Base-by-base conservation (phyloP, 495 filamentous ascomycete species). In the Hypoxylon intermedium region DNA sequence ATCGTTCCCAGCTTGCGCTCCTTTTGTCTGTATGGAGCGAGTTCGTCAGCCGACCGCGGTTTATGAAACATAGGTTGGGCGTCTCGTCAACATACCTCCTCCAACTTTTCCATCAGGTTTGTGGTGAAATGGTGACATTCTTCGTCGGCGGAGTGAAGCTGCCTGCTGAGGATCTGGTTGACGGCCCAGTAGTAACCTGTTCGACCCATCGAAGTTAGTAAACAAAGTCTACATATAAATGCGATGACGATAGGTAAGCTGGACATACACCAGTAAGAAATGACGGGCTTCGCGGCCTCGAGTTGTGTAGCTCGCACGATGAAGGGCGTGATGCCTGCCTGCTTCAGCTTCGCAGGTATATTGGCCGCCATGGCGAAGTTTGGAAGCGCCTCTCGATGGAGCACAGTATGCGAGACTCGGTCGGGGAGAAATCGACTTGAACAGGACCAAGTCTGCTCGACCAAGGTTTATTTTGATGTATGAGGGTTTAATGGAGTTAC, bases 251-350 rank as follows among this genome's bases (percentile, higher is more conserved):
- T 38, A 19, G 20, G 13, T 12, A 2, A 7, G 82, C n/a, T n/a
- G n/a, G n/a, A n/a, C 89, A 74, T 81, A 97, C 93, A 96, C 89
- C 93, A 98, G 71, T 97, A 98, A 30, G 92, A 82, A 43, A 97
- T 83, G 53, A 93, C 87, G 9, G 94, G 93, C 76, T 92, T 92
- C 40, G 84, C 83, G 40, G 79, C 83, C 70, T 93, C 92, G 21
- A 99, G 81, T 74, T 98, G 94, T 30, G 85, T 82, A 13, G 91
- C 93, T 50, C 95, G 85, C 13, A 85, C 73, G 45, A 91, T 88
- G 70, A 92, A 97, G 61, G 78, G 78, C 56, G 72, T 85, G 63
- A 96, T 85, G 63, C 93, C 91, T 47, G 88, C 86, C 19, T 85
- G 78, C 72, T 87, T 89, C 18, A 99, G 76, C 68, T 85, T 86